Conservation (phyloP, 495 filamentous ascomycete genomes). For the Bacidia rubella region DNA sequence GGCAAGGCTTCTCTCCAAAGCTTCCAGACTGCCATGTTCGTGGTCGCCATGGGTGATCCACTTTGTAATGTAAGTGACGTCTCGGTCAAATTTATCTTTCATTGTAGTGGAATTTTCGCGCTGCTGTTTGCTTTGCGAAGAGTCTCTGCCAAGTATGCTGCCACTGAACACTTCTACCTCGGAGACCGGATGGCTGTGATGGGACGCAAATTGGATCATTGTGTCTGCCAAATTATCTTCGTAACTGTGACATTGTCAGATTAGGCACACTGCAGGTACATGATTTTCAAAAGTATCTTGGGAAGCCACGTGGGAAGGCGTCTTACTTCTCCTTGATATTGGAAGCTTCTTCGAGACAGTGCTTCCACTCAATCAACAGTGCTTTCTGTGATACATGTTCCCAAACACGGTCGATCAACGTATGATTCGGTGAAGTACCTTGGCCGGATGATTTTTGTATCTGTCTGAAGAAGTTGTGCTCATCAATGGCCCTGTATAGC, state of each 20-base stretch:
- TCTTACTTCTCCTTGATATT: slow-evolving; percentile 43
- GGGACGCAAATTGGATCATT: slow-evolving; percentile 44
- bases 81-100: slow-evolving; percentile 46
- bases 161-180: slow-evolving; percentile 71
- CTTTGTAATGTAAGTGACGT: slow-evolving; percentile 28
- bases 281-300: not conserved
- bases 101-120: slow-evolving; percentile 47
- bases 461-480: slow-evolving; percentile 47
- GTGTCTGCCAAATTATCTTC: slow-evolving; percentile 43
- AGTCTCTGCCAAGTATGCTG: slow-evolving; percentile 50
- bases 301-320: not conserved
- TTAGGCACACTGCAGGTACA: not conserved
- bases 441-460: slow-evolving; percentile 29
- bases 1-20: slow-evolving; percentile 35
- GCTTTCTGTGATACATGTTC: slow-evolving; percentile 29
- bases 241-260: slow-evolving; percentile 36
- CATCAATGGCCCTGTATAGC: slow-evolving; percentile 63
- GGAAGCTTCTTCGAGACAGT: slow-evolving; percentile 27
- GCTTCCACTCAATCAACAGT: slow-evolving; percentile 29
- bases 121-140: slow-evolving; percentile 43
- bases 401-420: slow-evolving; percentile 24
- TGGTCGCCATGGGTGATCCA: slow-evolving; percentile 31
- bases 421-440: not conserved
- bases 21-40: slow-evolving; percentile 22
- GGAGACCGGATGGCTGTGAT: slow-evolving; percentile 41